Conservation (phyloP, 441 rosid species). For the Capsella rubella region DNA sequence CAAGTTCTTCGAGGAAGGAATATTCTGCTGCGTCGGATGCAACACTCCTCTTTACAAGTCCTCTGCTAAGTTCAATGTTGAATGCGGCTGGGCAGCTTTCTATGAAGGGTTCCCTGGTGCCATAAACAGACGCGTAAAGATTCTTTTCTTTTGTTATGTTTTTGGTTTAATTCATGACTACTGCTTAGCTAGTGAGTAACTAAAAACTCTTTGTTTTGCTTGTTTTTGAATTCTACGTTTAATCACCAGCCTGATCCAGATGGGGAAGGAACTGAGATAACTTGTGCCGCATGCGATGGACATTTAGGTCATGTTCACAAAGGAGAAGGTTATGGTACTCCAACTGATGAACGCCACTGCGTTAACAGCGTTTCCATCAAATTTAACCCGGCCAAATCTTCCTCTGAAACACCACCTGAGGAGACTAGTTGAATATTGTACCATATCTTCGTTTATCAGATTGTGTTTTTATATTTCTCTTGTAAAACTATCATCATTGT, state of each 20-base stretch:
- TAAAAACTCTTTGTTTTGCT: neutral
- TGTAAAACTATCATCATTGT: neutral
- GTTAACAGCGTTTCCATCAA: neutral
- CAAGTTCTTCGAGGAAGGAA: constrained; percentile 69
- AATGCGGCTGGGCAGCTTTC: constrained; percentile 98
- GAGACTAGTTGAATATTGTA: neutral
- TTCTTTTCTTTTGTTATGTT: neutral
- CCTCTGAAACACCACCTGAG: neutral
- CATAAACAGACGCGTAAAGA: constrained; percentile 64
- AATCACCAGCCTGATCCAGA: neutral
- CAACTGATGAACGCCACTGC: neutral
- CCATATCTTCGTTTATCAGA: neutral
- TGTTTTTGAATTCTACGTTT: neutral
- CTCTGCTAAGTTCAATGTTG: constrained; percentile 76
- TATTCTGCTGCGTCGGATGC: constrained; percentile 78
- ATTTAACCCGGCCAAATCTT: neutral
- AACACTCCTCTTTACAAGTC: constrained; percentile 85
- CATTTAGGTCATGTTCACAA: neutral
- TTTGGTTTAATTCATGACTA: neutral
- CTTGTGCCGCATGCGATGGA: neutral
- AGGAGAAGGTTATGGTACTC: constrained; percentile 4
- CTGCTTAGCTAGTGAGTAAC: no score
- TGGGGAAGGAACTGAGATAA: neutral
- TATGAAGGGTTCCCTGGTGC: constrained; percentile 89
- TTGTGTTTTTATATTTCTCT: neutral